phyloP scores from a whole-genome alignment of 768 basidiomycete species.

The Leccinum longicurvipes region DNA sequence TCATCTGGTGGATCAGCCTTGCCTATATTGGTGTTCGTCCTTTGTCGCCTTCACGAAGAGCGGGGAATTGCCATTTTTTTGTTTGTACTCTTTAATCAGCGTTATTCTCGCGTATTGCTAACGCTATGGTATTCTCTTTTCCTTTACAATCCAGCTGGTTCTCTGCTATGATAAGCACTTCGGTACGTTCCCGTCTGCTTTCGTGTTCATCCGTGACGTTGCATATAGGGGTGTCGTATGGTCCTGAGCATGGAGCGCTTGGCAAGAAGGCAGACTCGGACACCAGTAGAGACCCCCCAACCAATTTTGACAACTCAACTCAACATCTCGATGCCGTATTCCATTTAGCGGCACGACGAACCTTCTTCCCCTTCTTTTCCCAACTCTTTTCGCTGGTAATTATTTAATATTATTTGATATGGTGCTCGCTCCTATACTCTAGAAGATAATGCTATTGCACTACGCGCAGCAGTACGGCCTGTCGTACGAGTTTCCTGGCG shows the following conservation, averaged over 20 bases:
- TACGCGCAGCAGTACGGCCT: background rate
- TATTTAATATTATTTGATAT: no score
- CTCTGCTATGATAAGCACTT: slow-evolving; percentile 7
- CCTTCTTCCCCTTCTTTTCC: background rate
- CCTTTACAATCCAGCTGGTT: slow-evolving; percentile 11
- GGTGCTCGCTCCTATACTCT: no score
- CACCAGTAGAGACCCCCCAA: background rate
- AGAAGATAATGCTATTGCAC: background rate
- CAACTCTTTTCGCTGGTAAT: background rate
- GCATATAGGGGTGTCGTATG: slow-evolving; percentile 22
- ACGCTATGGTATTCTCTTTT: background rate
- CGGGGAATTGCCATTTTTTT: background rate
- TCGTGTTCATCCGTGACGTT: background rate
- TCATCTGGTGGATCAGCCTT: slow-evolving; percentile 3
- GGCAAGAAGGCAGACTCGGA: background rate
- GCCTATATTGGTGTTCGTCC: background rate
- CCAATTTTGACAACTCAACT: slow-evolving; percentile 12
- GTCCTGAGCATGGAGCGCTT: slow-evolving; percentile 25
- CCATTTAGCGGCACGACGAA: background rate
- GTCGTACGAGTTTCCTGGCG: no score
- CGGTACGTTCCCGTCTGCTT: slow-evolving; percentile 4
- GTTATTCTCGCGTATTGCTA: background rate
- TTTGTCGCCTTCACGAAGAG: background rate
- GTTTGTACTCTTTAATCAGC: slow-evolving; percentile 4
- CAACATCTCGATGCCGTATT: background rate